phyloP scores from a whole-genome alignment of 1,139 yeast species.

The Scheffersomyces lignicola region DNA sequence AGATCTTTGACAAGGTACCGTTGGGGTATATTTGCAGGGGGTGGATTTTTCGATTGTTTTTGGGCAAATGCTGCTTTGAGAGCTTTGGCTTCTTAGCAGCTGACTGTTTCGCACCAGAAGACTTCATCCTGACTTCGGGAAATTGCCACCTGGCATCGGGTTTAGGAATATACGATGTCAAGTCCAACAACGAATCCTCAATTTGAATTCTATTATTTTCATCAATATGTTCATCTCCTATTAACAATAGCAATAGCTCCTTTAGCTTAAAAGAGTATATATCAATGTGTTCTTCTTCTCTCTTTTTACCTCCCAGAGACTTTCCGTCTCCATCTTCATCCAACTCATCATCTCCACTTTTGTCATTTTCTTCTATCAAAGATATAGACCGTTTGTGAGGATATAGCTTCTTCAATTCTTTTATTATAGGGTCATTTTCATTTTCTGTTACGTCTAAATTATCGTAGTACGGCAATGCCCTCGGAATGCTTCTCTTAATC shows the following conservation, averaged over 20 bases:
- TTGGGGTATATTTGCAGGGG: constrained; percentile 28
- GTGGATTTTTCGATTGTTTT: neutral
- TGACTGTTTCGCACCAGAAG: too few relatives aligned
- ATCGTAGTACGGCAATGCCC: constrained; percentile 15
- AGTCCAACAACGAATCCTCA: constrained; percentile 26
- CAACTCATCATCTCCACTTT: constrained; percentile 6
- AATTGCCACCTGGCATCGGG: constrained; percentile 7
- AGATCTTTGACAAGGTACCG: constrained; percentile 36
- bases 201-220: constrained; percentile 30
- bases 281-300: constrained; percentile 17
- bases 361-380: constrained; percentile 10
- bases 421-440: constrained; percentile 25
- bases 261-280: constrained; percentile 27
- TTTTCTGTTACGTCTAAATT: constrained; percentile 9
- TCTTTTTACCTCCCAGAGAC: too few relatives aligned
- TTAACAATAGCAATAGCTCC: constrained; percentile 29
- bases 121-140: too few relatives aligned
- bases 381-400: constrained; percentile 24
- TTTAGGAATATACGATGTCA: constrained; percentile 30
- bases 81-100: too few relatives aligned
- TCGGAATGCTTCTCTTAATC: constrained; percentile 15
- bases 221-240: constrained; percentile 28
- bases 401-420: constrained; percentile 32
- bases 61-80: constrained; percentile 9
- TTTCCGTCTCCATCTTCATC: constrained; percentile 9